Percentiles rank a stretch among this genome's conserved stretches.
Evolutionary conservation across 208 protist species (phyloP).

Genomic region (Leishmania tarentolae): DNA sequence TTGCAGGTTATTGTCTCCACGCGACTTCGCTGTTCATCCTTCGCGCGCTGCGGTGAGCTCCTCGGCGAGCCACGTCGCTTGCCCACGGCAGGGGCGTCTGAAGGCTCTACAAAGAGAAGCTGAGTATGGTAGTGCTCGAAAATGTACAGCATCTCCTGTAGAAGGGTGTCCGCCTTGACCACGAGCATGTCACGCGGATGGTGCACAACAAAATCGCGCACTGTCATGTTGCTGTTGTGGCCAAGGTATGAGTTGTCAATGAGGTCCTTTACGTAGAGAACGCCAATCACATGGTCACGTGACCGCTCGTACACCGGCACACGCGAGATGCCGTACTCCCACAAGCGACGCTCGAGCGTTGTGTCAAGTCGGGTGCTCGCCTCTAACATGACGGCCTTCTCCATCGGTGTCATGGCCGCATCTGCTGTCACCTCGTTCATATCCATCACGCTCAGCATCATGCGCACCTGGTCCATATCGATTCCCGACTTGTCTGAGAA

Average conservation of each 20-base stretch:
- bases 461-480: conserved; percentile 61
- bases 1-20: background rate
- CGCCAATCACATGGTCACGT: conserved; percentile 54
- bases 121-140: conserved; percentile 61
- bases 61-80: background rate
- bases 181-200: conserved; percentile 64
- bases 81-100: background rate
- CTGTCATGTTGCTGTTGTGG: conserved; percentile 38
- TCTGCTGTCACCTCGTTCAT: conserved; percentile 57
- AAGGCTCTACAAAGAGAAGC: conserved; percentile 58
- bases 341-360: conserved; percentile 54
- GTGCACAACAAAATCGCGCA: conserved; percentile 53
- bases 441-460: conserved; percentile 81
- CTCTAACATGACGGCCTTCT: conserved; percentile 57
- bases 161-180: conserved; percentile 39
- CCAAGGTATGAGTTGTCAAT: conserved; percentile 45
- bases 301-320: conserved; percentile 60
- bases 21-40: background rate
- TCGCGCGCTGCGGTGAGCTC: background rate
- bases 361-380: conserved; percentile 35
- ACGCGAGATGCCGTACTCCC: conserved; percentile 75
- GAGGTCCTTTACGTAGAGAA: conserved; percentile 80
- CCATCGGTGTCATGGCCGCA: conserved; percentile 62
- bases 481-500: conserved; percentile 70
- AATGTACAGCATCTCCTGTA: conserved; percentile 60